Evolutionary conservation across 208 protist genomes (phyloP), one percentile per base, ranked within the genome.

Genomic region (Wallacemonas rigidus): DNA sequence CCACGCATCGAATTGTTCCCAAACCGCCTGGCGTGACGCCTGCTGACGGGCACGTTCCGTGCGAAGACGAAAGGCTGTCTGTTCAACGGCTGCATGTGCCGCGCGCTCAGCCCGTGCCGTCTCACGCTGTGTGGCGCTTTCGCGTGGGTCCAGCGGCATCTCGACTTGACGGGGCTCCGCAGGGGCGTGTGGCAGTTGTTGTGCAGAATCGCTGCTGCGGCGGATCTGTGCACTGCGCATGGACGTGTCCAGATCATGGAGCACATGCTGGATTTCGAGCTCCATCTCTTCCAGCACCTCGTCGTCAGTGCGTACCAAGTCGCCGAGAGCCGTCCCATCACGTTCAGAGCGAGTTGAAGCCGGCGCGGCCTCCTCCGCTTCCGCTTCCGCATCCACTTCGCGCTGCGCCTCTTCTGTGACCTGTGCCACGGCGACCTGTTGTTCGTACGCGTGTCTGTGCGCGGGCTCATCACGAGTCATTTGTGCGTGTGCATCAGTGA

Each of bases 1-100:
- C 90, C 90, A 95, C 65, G 73, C 69, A 57, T 87, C 83, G 69
- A 95, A 92, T 35, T 81, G 79, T 41, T 86, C 41, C 90, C 90
- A 95, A 56, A 87, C 14, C 7, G 73, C 71, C 35, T 57, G 17
- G 3, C 71, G 69, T n/a, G 68, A 62, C 26, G 51, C 55, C 7
- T 43, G 40, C n/a, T 56, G 68, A 70, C 71, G 7, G 60, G 76
- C 53, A 54, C 62, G 38, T 15, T 64, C 74, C 41, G 35, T 77
- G 57, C 61, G 45, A 8, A 94, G 75, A 58, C 80, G 76, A 7
- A 67, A 58, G 7, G 86, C 60, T 7, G 78, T 73, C 40, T 56
- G 54, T 5, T 45, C 71, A 1, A 86, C 84, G 0, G 84, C 80
- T 14, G 78, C 67, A 60, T 78, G 82, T 48, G 88, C 69, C 12